Evolutionary conservation across 495 filamentous ascomycete species (phyloP).

Genomic region (Aspergillus steynii): DNA sequence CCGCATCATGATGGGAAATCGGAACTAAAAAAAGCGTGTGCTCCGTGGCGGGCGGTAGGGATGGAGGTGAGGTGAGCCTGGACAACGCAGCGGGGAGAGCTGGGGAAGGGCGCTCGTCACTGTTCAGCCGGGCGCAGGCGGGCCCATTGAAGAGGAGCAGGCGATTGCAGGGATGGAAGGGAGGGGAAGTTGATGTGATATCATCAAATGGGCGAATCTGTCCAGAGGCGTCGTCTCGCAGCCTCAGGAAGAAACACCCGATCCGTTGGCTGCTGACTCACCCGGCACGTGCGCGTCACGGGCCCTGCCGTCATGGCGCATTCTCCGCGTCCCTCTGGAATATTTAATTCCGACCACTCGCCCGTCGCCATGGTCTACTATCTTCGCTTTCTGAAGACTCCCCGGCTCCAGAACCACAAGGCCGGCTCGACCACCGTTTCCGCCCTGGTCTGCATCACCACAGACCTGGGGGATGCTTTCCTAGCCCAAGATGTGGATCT

Average conservation of each 20-base stretch:
- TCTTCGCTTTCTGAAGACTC: constrained; percentile 71
- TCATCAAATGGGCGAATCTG: not conserved
- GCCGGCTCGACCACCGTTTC: constrained; percentile 37
- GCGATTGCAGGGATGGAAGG: constrained; percentile 1
- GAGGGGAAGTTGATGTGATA: not conserved
- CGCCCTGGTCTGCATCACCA: constrained; percentile 77
- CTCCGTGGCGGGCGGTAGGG: not conserved
- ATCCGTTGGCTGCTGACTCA: constrained; percentile 16
- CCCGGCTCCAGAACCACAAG: constrained; percentile 47
- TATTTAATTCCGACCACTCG: not conserved
- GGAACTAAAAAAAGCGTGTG: constrained; percentile 3
- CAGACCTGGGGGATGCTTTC: constrained; percentile 87
- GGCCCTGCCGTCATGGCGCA: not conserved
- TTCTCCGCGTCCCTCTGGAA: not conserved
- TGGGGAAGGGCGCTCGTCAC: constrained; percentile 1
- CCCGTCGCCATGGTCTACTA: constrained; percentile 60
- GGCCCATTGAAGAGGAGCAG: constrained; percentile 9
- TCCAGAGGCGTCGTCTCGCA: not conserved
- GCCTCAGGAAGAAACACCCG: not conserved
- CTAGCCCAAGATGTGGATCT: constrained; percentile 64
- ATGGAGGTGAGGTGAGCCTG: not conserved
- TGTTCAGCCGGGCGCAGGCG: constrained; percentile 12
- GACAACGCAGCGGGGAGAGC: not conserved
- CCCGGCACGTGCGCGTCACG: constrained; percentile 6
- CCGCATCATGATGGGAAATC: constrained; percentile 49